A percentile compares a stretch with the other conserved stretches of the same genome.
phyloP scores from a whole-genome alignment of 2,329 filamentous ascomycete genomes.

The Claviceps africana region DNA sequence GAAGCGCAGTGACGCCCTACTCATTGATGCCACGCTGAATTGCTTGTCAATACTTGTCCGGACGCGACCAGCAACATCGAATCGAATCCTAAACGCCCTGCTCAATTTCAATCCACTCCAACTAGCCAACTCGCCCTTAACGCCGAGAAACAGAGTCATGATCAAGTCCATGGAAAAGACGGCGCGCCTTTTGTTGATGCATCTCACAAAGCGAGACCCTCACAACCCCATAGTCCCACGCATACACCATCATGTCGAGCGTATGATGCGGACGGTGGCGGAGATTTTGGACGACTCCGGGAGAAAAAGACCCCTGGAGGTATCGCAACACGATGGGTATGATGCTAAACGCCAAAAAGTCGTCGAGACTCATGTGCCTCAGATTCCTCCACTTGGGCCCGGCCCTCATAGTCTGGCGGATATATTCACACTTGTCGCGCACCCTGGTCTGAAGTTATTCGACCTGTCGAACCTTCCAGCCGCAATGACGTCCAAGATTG shows the following conservation, averaged over 20 bases:
- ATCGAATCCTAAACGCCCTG: conserved; percentile 72
- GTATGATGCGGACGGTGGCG: conserved; percentile 61
- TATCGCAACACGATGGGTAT: conserved; percentile 55
- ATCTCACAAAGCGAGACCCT: conserved; percentile 74
- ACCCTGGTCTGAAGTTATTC: conserved; percentile 61
- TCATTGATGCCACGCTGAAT: conserved; percentile 87
- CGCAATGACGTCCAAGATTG: conserved; percentile 64
- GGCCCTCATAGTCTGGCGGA: conserved; percentile 70
- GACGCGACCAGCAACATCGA: conserved; percentile 64
- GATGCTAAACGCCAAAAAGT: conserved; percentile 78
- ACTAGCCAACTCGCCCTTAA: conserved; percentile 62
- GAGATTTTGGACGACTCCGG: conserved; percentile 68
- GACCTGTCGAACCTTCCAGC: conserved; percentile 69
- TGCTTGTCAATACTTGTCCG: conserved; percentile 72
- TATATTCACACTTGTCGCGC: conserved; percentile 69
- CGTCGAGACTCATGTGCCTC: conserved; percentile 27
- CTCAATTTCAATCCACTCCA: conserved; percentile 87
- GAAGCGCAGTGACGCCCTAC: conserved; percentile 57
- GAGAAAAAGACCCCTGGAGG: conserved; percentile 62
- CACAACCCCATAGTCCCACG: conserved; percentile 60
- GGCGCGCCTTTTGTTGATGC: conserved; percentile 66
- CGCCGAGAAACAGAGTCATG: conserved; percentile 64
- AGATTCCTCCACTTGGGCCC: conserved; percentile 55
- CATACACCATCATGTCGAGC: conserved; percentile 79
- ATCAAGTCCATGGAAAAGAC: conserved; percentile 94